phyloP scores from a whole-genome alignment of 129 eudicot genomes.

The Deinandra increscens region DNA sequence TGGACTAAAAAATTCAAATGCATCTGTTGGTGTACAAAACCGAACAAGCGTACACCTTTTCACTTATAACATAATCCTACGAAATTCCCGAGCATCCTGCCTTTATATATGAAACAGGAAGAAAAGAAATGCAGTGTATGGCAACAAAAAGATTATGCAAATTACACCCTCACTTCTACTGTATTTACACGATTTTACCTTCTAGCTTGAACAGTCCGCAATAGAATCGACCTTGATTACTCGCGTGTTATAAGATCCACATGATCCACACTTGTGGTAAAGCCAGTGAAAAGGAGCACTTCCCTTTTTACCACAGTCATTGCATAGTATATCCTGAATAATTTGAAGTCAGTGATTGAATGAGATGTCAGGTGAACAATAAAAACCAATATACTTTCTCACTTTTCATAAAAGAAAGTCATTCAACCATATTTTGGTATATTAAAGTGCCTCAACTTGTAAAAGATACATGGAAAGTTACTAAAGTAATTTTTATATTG shows the following conservation, averaged over 20 bases:
- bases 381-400: too few relatives aligned
- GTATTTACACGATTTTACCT: conserved; percentile 31
- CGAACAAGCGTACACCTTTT: conserved; percentile 8
- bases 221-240: conserved; percentile 75
- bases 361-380: background rate
- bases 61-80: conserved; percentile 21
- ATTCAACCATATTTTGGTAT: too few relatives aligned
- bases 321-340: conserved; percentile 80
- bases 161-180: conserved; percentile 33
- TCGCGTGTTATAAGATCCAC: conserved; percentile 92
- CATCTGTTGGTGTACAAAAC: conserved; percentile 12
- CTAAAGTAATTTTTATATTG: too few relatives aligned
- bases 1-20: background rate
- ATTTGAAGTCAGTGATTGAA: background rate
- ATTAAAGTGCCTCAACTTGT: too few relatives aligned
- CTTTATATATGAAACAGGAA: conserved; percentile 11
- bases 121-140: conserved; percentile 18
- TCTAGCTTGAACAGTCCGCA: conserved; percentile 50
- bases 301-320: conserved; percentile 87
- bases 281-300: conserved; percentile 89
- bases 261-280: conserved; percentile 76
- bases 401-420: too few relatives aligned
- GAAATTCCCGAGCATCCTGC: conserved; percentile 20
- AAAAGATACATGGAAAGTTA: too few relatives aligned
- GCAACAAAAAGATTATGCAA: conserved; percentile 32